Percentiles rank a stretch among this genome's conserved stretches.
phyloP scores from a whole-genome alignment of 108 stramenopile genomes.

The Tribonema minus region DNA sequence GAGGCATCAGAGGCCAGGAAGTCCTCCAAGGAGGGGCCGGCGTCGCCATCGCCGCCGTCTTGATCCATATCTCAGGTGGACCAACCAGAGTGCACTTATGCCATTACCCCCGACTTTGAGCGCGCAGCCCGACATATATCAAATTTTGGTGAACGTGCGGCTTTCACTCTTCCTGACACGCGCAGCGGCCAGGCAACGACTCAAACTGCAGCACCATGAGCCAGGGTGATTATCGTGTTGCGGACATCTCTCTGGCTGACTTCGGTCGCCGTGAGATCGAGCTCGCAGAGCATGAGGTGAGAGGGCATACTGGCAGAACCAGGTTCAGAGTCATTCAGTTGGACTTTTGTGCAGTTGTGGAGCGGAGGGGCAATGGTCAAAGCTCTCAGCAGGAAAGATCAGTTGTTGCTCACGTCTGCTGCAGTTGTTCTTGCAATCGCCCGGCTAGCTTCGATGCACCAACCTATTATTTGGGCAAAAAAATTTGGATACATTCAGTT shows the following conservation, averaged over 20 bases:
- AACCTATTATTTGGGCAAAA: no score
- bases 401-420: no score
- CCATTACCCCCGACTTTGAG: background rate
- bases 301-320: no score
- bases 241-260: conserved; percentile 98
- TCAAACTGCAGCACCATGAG: conserved; percentile 64
- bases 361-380: no score
- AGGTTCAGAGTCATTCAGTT: no score
- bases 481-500: no score
- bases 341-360: no score
- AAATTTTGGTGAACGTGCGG: background rate
- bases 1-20: conserved; percentile 18
- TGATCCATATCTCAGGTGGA: background rate
- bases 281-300: conserved; percentile 76
- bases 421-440: no score
- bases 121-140: no score
- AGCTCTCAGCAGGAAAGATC: no score
- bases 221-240: conserved; percentile 96
- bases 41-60: background rate
- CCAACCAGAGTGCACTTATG: background rate
- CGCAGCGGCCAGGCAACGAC: background rate
- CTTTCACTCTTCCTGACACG: background rate
- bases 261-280: conserved; percentile 99
- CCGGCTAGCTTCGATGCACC: no score
- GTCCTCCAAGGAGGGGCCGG: conserved; percentile 20